phyloP scores from a whole-genome alignment of 352 stramenopile genomes.

The Phytophthora aleatoria region DNA sequence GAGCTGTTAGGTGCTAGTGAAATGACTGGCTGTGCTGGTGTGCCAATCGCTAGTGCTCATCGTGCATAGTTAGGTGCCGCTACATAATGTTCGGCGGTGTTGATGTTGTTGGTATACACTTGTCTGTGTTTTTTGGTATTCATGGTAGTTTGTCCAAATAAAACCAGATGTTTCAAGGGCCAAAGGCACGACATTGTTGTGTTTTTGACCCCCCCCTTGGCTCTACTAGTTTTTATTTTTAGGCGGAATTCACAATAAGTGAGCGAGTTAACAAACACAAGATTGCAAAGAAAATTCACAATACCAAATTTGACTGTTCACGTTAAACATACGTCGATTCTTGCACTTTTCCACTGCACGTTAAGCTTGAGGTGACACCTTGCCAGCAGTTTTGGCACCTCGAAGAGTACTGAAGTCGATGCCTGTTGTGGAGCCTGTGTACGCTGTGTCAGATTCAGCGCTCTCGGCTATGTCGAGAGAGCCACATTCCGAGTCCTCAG shows the following conservation, averaged over 20 bases:
- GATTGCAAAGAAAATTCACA: too few species aligned
- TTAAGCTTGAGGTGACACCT: conserved; percentile 33
- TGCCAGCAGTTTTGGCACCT: conserved; percentile 21
- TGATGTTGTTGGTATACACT: neutral
- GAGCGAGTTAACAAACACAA: too few species aligned
- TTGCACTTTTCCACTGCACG: conserved; percentile 1
- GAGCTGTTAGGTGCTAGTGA: neutral
- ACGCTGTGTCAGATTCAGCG: conserved; percentile 22
- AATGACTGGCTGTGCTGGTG: neutral
- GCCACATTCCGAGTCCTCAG: conserved; percentile 27
- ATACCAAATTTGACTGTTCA: too few species aligned
- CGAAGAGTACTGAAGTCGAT: conserved; percentile 41
- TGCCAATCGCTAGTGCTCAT: neutral
- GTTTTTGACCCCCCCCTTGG: too few species aligned
- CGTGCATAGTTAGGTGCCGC: neutral
- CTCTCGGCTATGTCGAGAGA: conserved; percentile 39
- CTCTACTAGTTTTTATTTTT: too few species aligned
- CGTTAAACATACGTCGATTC: conserved; percentile 19
- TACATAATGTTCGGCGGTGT: neutral
- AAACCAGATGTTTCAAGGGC: too few species aligned
- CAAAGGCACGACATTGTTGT: too few species aligned
- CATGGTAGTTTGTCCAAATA: neutral
- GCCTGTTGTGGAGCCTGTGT: conserved; percentile 31
- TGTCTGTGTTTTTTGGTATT: neutral
- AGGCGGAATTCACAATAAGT: too few species aligned